Percentiles rank a stretch among this genome's conserved stretches.
Evolutionary conservation across 2,329 filamentous ascomycete genomes (phyloP).

Genomic region (Clonostachys chloroleuca): DNA sequence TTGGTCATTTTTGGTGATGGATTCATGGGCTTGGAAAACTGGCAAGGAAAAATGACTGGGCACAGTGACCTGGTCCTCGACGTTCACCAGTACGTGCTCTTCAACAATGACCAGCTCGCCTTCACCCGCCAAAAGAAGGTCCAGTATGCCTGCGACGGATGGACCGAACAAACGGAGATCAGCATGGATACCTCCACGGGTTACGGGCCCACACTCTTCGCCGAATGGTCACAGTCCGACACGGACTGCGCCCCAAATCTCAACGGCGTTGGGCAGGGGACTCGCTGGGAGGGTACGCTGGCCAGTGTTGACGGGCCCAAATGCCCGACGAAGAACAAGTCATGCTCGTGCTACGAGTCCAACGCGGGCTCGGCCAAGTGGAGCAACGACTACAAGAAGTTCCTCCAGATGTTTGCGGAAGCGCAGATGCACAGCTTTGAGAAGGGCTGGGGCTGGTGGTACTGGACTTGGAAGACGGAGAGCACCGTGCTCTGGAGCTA

Average conservation of each 20-base stretch:
- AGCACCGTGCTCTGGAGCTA: slow-evolving; percentile 87
- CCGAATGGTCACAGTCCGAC: slow-evolving; percentile 97
- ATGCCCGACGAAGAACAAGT: slow-evolving; percentile 63
- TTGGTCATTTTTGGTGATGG: slow-evolving; percentile 87
- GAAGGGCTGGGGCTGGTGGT: slow-evolving; percentile 94
- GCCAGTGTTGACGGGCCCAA: slow-evolving; percentile 64
- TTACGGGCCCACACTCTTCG: slow-evolving; percentile 90
- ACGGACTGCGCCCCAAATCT: slow-evolving; percentile 86
- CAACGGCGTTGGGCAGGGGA: slow-evolving; percentile 86
- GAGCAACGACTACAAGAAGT: slow-evolving; percentile 73
- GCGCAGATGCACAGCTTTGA: slow-evolving; percentile 96
- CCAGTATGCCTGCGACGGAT: slow-evolving; percentile 80
- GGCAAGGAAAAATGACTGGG: slow-evolving; percentile 76
- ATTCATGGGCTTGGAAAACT: slow-evolving; percentile 86
- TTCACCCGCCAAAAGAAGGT: slow-evolving; percentile 81
- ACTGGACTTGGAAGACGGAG: slow-evolving; percentile 98
- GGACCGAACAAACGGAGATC: slow-evolving; percentile 72
- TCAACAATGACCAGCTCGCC: slow-evolving; percentile 83
- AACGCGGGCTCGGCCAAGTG: slow-evolving; percentile 71
- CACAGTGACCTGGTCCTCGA: slow-evolving; percentile 79
- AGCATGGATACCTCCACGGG: slow-evolving; percentile 72
- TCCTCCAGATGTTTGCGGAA: slow-evolving; percentile 84
- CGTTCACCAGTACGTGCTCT: slow-evolving; percentile 97
- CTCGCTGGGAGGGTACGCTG: slow-evolving; percentile 87
- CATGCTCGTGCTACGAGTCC: slow-evolving; percentile 70